Evolutionary conservation across 768 basidiomycete species (phyloP).

Genomic region (Coprinopsis strossmayeri): DNA sequence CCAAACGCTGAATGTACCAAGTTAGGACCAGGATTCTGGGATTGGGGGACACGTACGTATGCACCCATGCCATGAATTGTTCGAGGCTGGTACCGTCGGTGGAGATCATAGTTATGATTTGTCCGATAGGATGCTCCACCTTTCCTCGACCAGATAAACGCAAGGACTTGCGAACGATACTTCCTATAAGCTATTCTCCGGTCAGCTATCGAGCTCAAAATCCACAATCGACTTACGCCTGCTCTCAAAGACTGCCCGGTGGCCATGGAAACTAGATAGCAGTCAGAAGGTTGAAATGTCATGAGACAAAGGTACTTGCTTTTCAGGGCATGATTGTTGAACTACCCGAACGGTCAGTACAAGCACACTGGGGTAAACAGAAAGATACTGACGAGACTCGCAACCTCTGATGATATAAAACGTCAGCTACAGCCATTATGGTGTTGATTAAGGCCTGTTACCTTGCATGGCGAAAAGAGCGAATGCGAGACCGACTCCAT

Average conservation of each 20-base stretch:
- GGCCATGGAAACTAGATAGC: slow-evolving; percentile 33
- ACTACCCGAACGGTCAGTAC: slow-evolving; percentile 16
- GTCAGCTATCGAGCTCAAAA: neutral
- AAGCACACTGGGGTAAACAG: neutral
- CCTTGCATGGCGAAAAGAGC: slow-evolving; percentile 60
- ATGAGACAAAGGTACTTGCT: slow-evolving; percentile 18
- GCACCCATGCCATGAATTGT: slow-evolving; percentile 31
- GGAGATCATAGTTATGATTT: slow-evolving; percentile 66
- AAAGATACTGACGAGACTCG: slow-evolving; percentile 32
- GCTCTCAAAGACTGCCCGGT: slow-evolving; percentile 39
- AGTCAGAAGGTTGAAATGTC: neutral
- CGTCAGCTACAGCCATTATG: neutral
- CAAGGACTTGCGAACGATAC: slow-evolving; percentile 60
- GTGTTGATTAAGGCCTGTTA: slow-evolving; percentile 12
- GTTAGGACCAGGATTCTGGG: neutral
- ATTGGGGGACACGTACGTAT: slow-evolving; percentile 25
- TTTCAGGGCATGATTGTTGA: slow-evolving; percentile 40
- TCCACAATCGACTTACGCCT: neutral
- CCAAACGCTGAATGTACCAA: slow-evolving; percentile 35
- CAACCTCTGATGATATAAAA: slow-evolving; percentile 22
- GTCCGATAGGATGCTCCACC: slow-evolving; percentile 51
- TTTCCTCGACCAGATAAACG: slow-evolving; percentile 57
- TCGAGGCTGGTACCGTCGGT: slow-evolving; percentile 56
- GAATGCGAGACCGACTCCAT: slow-evolving; percentile 55
- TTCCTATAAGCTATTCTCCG: slow-evolving; percentile 24